Conservation (phyloP, 257 asterid genomes). For the Solanum pinnatisectum region DNA sequence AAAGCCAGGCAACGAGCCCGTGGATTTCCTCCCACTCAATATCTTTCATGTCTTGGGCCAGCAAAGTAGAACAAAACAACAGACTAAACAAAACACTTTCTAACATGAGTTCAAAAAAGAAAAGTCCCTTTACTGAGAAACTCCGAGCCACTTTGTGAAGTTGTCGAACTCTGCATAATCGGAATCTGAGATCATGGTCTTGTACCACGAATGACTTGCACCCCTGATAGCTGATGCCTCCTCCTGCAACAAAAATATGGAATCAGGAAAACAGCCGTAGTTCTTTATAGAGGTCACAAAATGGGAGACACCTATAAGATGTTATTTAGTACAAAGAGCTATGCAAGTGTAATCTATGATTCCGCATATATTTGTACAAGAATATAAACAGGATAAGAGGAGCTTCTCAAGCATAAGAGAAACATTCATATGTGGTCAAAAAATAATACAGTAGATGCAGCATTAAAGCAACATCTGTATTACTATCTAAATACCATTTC, state of each 20-base stretch:
- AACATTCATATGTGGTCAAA: not conserved
- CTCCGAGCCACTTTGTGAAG: conserved; percentile 90
- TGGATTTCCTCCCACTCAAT: not conserved
- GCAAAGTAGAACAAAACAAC: not conserved
- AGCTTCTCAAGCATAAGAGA: not conserved
- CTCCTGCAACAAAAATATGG: conserved; percentile 35
- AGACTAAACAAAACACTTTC: not conserved
- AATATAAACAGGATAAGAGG: not conserved
- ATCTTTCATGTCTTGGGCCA: not conserved
- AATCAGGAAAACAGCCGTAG: not conserved
- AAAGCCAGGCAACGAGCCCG: not conserved
- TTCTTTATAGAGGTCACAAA: not conserved
- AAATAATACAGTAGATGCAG: not conserved
- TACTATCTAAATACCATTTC: not conserved
- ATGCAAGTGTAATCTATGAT: not conserved
- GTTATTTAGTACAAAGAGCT: not conserved
- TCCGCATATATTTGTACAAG: not conserved
- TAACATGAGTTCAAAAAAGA: not conserved
- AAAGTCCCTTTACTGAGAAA: conserved; percentile 34
- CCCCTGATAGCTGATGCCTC: conserved; percentile 53
- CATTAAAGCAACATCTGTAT: not conserved
- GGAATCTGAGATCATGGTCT: conserved; percentile 81
- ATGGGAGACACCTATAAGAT: not conserved
- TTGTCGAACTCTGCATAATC: conserved; percentile 80
- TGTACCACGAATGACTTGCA: conserved; percentile 73